Conservation (phyloP, 306 rosid species). For the Echinosophora koreensis region DNA sequence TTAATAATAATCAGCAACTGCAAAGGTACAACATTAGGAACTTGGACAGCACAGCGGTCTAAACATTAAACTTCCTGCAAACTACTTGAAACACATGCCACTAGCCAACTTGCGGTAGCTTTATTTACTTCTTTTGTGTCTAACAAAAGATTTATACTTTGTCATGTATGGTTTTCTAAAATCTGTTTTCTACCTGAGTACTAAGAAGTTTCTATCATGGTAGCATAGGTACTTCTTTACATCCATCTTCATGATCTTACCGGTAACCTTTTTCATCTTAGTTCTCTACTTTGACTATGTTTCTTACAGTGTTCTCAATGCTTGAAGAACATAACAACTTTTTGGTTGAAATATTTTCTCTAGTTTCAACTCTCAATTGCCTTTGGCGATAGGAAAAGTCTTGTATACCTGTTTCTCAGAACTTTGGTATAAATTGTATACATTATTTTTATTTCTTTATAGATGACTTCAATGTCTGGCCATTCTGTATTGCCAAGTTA, state of each 20-base stretch:
- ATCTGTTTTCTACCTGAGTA: neutral
- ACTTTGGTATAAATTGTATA: neutral
- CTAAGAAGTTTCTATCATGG: neutral
- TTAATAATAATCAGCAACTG: neutral
- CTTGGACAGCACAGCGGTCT: neutral
- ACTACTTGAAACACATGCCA: neutral
- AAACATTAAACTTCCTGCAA: constrained; percentile 14
- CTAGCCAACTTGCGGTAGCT: neutral
- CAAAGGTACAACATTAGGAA: neutral
- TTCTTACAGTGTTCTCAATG: neutral
- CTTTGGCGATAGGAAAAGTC: neutral
- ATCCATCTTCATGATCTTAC: neutral
- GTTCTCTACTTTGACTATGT: neutral
- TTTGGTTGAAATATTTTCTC: constrained; percentile 3
- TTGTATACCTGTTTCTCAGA: neutral
- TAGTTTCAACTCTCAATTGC: neutral
- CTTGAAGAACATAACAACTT: neutral
- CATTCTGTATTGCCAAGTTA: constrained; percentile 4
- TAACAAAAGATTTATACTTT: neutral
- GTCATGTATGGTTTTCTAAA: neutral
- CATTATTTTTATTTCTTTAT: neutral
- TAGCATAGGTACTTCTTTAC: neutral
- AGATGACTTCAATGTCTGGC: neutral
- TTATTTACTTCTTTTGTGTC: neutral
- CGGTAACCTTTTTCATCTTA: constrained; percentile 7